Percentiles rank a stretch among this genome's conserved stretches.
Evolutionary conservation across 176 grass and related monocot genomes (phyloP).

Genomic region (Areca catechu): DNA sequence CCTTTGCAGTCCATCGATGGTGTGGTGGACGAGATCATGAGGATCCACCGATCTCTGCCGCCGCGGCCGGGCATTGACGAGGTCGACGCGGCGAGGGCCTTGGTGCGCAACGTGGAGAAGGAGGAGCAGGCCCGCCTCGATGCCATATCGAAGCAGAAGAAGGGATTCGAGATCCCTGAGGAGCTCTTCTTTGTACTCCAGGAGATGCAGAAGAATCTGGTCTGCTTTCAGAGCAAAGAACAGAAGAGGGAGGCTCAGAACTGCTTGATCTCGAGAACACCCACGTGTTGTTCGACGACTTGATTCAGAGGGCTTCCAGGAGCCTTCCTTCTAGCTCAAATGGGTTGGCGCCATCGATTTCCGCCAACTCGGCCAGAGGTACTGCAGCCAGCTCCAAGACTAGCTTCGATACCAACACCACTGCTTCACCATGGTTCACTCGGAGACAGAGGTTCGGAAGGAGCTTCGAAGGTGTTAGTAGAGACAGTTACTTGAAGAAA

Average conservation of each 20-base stretch:
- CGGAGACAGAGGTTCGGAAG: constrained; percentile 16
- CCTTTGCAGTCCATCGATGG: constrained; percentile 58
- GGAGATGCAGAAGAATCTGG: constrained; percentile 88
- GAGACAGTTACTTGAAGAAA: constrained; percentile 88
- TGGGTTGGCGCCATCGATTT: constrained; percentile 29
- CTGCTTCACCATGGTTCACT: constrained; percentile 20
- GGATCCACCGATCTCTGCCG: constrained; percentile 70
- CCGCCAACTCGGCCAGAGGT: constrained; percentile 1
- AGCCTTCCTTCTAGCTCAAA: constrained; percentile 56
- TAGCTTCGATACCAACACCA: not conserved
- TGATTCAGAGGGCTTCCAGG: constrained; percentile 73
- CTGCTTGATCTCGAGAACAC: constrained; percentile 75
- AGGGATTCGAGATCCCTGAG: constrained; percentile 51
- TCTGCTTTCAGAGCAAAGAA: constrained; percentile 59
- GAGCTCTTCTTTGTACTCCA: constrained; percentile 84
- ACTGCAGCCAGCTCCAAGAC: constrained; percentile 11
- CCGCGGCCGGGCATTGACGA: constrained; percentile 59
- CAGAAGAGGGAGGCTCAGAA: constrained; percentile 76
- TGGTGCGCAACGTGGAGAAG: constrained; percentile 59
- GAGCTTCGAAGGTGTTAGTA: constrained; percentile 40
- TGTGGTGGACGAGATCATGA: constrained; percentile 76
- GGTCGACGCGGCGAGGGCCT: constrained; percentile 65
- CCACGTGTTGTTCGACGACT: constrained; percentile 57
- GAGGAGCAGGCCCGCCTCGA: constrained; percentile 70
- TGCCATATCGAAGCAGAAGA: constrained; percentile 38